A percentile compares a stretch with the other conserved stretches of the same genome.
Conservation (phyloP, 176 grass and related monocot genomes). For the Musa itinerans region DNA sequence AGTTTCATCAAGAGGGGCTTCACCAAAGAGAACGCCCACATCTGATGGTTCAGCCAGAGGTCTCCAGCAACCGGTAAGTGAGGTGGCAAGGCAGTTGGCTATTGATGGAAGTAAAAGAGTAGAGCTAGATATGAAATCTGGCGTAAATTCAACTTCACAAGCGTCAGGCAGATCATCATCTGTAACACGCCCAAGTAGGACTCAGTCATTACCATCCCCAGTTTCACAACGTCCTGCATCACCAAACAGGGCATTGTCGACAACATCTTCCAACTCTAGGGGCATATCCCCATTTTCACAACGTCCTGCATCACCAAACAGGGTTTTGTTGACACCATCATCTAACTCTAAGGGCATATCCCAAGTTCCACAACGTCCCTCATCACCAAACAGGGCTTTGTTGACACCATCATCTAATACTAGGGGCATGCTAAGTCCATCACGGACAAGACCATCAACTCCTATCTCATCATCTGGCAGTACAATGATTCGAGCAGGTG, state of each 20-base stretch:
- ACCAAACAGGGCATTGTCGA: not conserved
- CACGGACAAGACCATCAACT: slow-evolving; percentile 56
- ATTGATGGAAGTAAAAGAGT: slow-evolving; percentile 37
- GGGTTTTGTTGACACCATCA: not conserved
- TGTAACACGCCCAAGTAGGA: slow-evolving; percentile 45
- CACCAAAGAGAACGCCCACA: slow-evolving; percentile 34
- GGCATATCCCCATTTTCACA: not conserved
- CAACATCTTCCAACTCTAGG: not conserved
- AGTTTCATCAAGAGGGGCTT: slow-evolving; percentile 18
- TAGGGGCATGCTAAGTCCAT: slow-evolving; percentile 11
- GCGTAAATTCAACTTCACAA: slow-evolving; percentile 40
- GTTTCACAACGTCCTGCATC: slow-evolving; percentile 47
- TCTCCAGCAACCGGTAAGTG: slow-evolving; percentile 25
- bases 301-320: not conserved
- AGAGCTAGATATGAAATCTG: slow-evolving; percentile 36
- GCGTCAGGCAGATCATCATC: slow-evolving; percentile 42
- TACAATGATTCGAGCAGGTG: slow-evolving; percentile 34
- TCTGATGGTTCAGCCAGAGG: slow-evolving; percentile 33
- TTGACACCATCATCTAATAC: not conserved
- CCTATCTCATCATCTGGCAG: slow-evolving; percentile 69
- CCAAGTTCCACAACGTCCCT: not conserved
- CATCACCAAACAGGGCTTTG: not conserved
- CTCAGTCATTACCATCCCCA: slow-evolving; percentile 48
- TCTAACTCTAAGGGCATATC: not conserved
- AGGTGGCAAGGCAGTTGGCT: slow-evolving; percentile 30